These are phyloP conservation scores for Penicillium desertorum DNA, from an alignment of 495 filamentous ascomycete species.

Conservation along the genomic window DNA sequence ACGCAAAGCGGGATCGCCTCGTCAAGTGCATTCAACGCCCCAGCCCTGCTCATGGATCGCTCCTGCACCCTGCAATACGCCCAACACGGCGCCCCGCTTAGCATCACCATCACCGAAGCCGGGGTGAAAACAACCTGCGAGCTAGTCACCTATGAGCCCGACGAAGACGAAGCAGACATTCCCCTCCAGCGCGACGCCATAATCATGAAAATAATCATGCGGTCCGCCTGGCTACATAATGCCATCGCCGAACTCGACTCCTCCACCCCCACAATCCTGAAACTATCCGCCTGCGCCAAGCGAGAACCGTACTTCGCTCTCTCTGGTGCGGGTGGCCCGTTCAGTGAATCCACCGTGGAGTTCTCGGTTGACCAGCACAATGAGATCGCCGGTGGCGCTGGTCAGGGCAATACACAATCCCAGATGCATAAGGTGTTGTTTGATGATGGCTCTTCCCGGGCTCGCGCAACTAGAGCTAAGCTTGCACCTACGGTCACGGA, in stretches of 20 bases:
- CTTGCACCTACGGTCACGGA: slow-evolving; percentile 48
- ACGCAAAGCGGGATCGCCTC: slow-evolving; percentile 43
- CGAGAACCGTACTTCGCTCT: slow-evolving; percentile 70
- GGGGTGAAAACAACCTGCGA: slow-evolving; percentile 91
- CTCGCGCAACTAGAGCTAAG: slow-evolving; percentile 48
- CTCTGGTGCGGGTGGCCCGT: slow-evolving; percentile 63
- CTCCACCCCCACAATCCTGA: slow-evolving; percentile 61
- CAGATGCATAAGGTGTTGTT: slow-evolving; percentile 31
- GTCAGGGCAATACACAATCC: slow-evolving; percentile 16
- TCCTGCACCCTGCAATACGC: slow-evolving; percentile 80
- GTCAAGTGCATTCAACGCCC: slow-evolving; percentile 70
- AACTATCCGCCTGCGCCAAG: slow-evolving; percentile 60
- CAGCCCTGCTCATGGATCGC: slow-evolving; percentile 71
- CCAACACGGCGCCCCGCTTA: slow-evolving; percentile 69
- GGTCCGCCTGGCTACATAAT: slow-evolving; percentile 76
- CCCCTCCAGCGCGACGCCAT: slow-evolving; percentile 77
- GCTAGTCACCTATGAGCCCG: slow-evolving; percentile 82
- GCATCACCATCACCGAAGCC: slow-evolving; percentile 76
- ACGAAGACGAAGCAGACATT: slow-evolving; percentile 64
- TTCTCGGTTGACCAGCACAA: slow-evolving; percentile 70
- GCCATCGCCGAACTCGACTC: slow-evolving; percentile 80
- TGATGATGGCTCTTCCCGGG: slow-evolving; percentile 39
- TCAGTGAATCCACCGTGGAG: slow-evolving; percentile 80
- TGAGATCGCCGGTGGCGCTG: slow-evolving; percentile 14
- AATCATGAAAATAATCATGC: slow-evolving; percentile 92